These are phyloP conservation scores for Podospora australis DNA, from an alignment of 495 filamentous ascomycete genomes.

Conservation along the genomic window DNA sequence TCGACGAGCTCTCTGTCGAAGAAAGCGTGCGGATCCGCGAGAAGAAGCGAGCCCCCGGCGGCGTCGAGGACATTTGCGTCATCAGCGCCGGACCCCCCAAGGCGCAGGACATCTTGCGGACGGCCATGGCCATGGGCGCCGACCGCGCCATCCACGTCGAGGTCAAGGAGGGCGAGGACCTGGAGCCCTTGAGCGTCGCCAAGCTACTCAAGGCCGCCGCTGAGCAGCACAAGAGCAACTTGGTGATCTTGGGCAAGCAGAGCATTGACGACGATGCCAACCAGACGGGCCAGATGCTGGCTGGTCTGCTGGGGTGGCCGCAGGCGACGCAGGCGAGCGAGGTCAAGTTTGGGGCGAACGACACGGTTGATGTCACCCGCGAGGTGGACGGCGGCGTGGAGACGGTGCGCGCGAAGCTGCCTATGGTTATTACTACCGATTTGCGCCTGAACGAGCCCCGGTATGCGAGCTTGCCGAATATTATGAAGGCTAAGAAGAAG, in stretches of 20 bases:
- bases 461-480: slow-evolving; percentile 93
- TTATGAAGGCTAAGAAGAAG: slow-evolving; percentile 99
- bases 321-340: slow-evolving; percentile 90
- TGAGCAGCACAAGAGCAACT: slow-evolving; percentile 73
- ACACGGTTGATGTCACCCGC: slow-evolving; percentile 63
- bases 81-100: slow-evolving; percentile 84
- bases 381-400: slow-evolving; percentile 96
- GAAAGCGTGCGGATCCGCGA: slow-evolving; percentile 92
- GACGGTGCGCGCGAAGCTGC: slow-evolving; percentile 75
- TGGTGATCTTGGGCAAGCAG: slow-evolving; percentile 94
- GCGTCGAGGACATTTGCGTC: slow-evolving; percentile 83
- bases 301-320: slow-evolving; percentile 82
- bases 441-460: slow-evolving; percentile 89
- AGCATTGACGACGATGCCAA: slow-evolving; percentile 92
- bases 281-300: slow-evolving; percentile 98
- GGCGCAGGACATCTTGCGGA: slow-evolving; percentile 78
- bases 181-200: slow-evolving; percentile 88
- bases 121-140: slow-evolving; percentile 97
- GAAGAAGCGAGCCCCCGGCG: slow-evolving; percentile 51
- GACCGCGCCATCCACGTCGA: slow-evolving; percentile 86
- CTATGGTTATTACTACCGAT: slow-evolving; percentile 92
- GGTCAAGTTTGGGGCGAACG: slow-evolving; percentile 61
- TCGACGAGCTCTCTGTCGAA: slow-evolving; percentile 97
- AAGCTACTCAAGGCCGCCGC: slow-evolving; percentile 79
- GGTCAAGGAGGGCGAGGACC: slow-evolving; percentile 52